These are phyloP conservation scores for Volvox carteri DNA, from an alignment of 163 green algal species.

Conservation along the genomic window DNA sequence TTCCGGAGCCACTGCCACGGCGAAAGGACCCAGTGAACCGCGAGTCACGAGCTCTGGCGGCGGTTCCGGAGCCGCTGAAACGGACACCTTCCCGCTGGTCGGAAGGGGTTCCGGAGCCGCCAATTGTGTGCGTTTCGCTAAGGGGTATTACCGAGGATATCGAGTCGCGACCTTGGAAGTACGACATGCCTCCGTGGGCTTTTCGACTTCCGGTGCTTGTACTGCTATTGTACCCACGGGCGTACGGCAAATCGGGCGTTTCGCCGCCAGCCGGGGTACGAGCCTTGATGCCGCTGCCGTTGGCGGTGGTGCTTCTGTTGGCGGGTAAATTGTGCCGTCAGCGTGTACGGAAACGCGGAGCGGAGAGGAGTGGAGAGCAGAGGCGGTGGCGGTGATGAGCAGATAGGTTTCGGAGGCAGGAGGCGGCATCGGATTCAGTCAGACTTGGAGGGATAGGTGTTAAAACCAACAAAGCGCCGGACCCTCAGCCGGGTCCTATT, in stretches of 20 bases:
- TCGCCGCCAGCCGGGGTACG: background rate
- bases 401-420: no score
- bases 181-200: background rate
- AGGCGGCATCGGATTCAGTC: no score
- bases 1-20: no score
- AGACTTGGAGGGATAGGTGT: no score
- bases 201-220: background rate
- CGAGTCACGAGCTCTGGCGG: no score
- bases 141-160: background rate
- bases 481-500: no score
- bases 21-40: no score
- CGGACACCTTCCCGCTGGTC: no score
- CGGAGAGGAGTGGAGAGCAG: background rate
- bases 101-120: background rate
- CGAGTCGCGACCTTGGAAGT: background rate
- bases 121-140: background rate
- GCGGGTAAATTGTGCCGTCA: no score
- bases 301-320: background rate
- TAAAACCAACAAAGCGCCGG: no score
- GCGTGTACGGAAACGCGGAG: background rate
- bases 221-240: background rate
- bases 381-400: no score
- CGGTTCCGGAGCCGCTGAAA: no score
- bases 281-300: constrained; percentile 13
- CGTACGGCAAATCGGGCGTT: background rate